Conservation (phyloP, 2,329 filamentous ascomycete genomes). For the Hortaea sp. region DNA sequence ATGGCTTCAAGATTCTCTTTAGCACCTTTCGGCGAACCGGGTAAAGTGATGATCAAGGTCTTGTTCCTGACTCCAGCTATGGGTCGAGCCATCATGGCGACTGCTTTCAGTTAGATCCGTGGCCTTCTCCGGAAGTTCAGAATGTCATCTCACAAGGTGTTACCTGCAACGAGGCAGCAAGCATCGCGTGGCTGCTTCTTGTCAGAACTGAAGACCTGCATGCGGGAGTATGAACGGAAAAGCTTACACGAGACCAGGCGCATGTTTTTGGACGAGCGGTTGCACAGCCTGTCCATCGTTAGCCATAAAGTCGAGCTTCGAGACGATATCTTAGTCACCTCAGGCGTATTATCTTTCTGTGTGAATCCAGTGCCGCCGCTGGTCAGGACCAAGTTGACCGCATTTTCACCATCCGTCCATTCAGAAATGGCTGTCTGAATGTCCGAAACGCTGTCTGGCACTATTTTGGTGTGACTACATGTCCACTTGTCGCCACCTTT, state of each 20-base stretch:
- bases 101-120: constrained; percentile 36
- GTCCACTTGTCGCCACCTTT: constrained; percentile 60
- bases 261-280: constrained; percentile 71
- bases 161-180: constrained; percentile 69
- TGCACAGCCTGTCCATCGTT: constrained; percentile 56
- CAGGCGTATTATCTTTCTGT: constrained; percentile 72
- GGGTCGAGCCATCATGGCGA: constrained; percentile 93
- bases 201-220: neutral
- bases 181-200: constrained; percentile 67
- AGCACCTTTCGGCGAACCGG: constrained; percentile 90
- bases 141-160: constrained; percentile 65
- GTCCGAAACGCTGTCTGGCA: constrained; percentile 61
- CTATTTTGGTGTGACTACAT: constrained; percentile 59
- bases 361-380: constrained; percentile 94
- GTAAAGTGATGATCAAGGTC: constrained; percentile 76
- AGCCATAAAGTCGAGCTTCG: neutral
- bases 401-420: constrained; percentile 57
- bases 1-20: constrained; percentile 86
- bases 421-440: constrained; percentile 64
- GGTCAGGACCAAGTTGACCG: constrained; percentile 69
- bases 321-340: constrained; percentile 44
- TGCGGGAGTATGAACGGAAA: neutral
- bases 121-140: neutral
- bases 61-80: constrained; percentile 78
- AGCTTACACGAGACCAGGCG: constrained; percentile 68